Evolutionary conservation across 1,139 yeast species (phyloP), one percentile per base, ranked within the genome.

Genomic region (Geotrichum aggregatum): DNA sequence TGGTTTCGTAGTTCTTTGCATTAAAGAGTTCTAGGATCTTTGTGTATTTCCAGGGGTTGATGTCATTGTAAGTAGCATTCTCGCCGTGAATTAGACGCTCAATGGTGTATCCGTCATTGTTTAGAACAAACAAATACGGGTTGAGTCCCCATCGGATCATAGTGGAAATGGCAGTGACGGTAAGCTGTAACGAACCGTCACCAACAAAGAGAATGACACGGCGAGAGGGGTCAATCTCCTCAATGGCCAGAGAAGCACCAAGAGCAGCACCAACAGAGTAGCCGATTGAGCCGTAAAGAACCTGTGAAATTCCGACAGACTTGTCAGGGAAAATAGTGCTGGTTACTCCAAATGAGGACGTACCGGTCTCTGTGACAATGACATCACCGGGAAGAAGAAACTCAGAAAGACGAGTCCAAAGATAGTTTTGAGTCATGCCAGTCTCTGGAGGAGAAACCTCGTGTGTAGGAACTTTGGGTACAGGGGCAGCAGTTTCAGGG

Each of bases 201-300:
- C 96, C 95, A 54, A 86, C 85, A 70, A 87, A 87, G 61, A 87
- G 74, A 59, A 86, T 77, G 56, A 85, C 94, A 75, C 95, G 79
- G 70, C 80, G 83, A 59, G 70, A 68, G 50, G 83, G 81, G 66
- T 83, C 83, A 50, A 83, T 64, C 69, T 87, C 95, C 64, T 80
- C 81, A 56, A 89, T 86, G 19, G 95, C 95, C 75, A 85, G 78
- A 34, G 84, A 84, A 30, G 95, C 95, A 70, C 96, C 96, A 56
- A 83, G 72, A 36, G 87, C 78, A 50, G 95, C 86, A 65, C 95
- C 95, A 46, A 86, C 87, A 31, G 95, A 81, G 76, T 75, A 87
- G 64, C 95, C 96, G 69, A 87, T 86, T 45, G 95, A 85, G 55
- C 95, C 95, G 91, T 94, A 87, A 66, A 87, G 76, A 45, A 86